Conservation (phyloP, 148 eudicot species). For the Salicornia ramosissima region DNA sequence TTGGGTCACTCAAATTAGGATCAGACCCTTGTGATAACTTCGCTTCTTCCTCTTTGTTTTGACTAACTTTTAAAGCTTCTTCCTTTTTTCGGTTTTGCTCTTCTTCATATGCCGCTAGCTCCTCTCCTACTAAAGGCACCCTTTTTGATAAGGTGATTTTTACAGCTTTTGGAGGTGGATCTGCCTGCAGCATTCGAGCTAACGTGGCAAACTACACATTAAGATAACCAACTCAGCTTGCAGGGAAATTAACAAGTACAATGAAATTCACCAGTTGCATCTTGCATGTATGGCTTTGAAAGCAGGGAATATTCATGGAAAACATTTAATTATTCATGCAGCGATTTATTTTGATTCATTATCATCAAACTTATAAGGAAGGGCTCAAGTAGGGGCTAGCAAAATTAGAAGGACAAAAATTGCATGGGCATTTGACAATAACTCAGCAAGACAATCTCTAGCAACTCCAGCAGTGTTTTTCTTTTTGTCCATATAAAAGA, state of each 20-base stretch:
- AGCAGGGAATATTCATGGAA: neutral
- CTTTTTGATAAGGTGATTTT: conserved; percentile 85
- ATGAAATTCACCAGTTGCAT: neutral
- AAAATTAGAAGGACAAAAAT: neutral
- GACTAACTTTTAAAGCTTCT: conserved; percentile 85
- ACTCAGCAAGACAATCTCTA: neutral
- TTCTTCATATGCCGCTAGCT: conserved; percentile 92
- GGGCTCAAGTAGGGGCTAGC: neutral
- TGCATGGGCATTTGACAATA: neutral
- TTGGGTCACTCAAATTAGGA: conserved; percentile 54
- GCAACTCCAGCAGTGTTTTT: conserved; percentile 3
- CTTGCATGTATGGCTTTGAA: neutral
- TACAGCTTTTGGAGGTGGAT: conserved; percentile 99
- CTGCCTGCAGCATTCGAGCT: conserved; percentile 95
- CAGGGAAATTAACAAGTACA: neutral
- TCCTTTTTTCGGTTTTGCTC: conserved; percentile 86
- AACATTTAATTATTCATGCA: conserved; percentile 8
- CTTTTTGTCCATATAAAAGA: neutral
- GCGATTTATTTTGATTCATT: neutral
- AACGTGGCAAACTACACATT: conserved; percentile 68
- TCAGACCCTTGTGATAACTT: conserved; percentile 51
- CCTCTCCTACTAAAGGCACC: conserved; percentile 93
- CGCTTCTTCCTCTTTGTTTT: conserved; percentile 74
- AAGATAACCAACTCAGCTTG: conserved; percentile 2
- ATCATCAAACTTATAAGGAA: neutral